phyloP scores from a whole-genome alignment of 768 basidiomycete genomes.

The Coprinellus aureogranulatus region DNA sequence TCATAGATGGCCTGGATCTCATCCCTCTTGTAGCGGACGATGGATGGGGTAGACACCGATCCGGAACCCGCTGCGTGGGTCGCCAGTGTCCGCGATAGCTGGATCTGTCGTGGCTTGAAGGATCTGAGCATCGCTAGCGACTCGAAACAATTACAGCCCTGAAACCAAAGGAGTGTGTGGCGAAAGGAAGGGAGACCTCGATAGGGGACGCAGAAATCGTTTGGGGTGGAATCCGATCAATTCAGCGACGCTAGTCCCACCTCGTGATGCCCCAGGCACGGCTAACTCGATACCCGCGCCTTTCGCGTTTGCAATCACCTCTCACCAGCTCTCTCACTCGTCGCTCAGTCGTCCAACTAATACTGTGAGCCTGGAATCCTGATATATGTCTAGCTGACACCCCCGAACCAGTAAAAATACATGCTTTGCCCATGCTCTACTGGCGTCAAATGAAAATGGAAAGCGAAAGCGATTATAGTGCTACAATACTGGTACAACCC shows the following conservation, averaged over 20 bases:
- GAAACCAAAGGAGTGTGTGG: not conserved
- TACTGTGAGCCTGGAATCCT: no score
- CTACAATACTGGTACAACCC: no score
- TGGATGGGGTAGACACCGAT: constrained; percentile 21
- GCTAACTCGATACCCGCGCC: no score
- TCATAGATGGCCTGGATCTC: constrained; percentile 89
- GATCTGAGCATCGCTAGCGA: constrained; percentile 10
- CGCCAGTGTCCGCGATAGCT: constrained; percentile 52
- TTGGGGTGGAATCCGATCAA: constrained; percentile 7
- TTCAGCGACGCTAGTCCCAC: not conserved
- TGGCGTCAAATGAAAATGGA: no score
- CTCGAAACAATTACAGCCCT: constrained; percentile 33
- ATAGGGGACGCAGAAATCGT: not conserved
- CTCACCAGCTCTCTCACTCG: no score
- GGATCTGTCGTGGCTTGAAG: constrained; percentile 23
- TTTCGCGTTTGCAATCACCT: no score
- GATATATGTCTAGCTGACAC: no score
- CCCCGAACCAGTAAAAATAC: no score
- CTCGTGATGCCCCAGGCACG: no score
- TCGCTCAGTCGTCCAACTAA: no score
- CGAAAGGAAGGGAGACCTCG: not conserved
- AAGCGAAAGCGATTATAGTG: no score
- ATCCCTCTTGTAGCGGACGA: constrained; percentile 56
- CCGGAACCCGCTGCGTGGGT: constrained; percentile 49
- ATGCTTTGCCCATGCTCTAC: no score